Evolutionary conservation across 2,329 filamentous ascomycete species (phyloP).

Genomic region (Aureobasidium mangrovei): DNA sequence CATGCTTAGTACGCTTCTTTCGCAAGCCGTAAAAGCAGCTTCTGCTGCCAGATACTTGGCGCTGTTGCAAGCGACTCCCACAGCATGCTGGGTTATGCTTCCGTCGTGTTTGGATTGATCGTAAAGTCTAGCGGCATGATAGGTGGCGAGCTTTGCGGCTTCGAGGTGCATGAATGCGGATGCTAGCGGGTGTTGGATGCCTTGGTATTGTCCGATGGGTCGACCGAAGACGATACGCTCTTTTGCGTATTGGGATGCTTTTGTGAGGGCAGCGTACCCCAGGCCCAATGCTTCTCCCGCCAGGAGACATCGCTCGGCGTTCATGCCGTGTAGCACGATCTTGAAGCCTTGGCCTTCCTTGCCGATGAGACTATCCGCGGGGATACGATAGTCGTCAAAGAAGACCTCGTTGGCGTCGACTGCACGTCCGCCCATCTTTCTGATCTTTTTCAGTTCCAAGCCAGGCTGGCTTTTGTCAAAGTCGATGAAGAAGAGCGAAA

Average conservation of each 20-base stretch:
- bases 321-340: conserved; percentile 65
- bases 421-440: conserved; percentile 77
- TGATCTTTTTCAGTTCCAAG: conserved; percentile 61
- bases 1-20: conserved; percentile 48
- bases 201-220: conserved; percentile 58
- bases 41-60: conserved; percentile 53
- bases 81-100: conserved; percentile 35
- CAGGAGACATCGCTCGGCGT: conserved; percentile 67
- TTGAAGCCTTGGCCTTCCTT: conserved; percentile 69
- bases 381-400: conserved; percentile 68
- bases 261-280: conserved; percentile 34
- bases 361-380: conserved; percentile 57
- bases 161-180: conserved; percentile 56
- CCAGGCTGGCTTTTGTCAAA: conserved; percentile 53
- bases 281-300: conserved; percentile 43
- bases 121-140: conserved; percentile 51
- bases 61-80: conserved; percentile 48
- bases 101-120: conserved; percentile 38
- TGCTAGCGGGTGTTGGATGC: conserved; percentile 56
- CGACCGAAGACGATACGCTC: conserved; percentile 58
- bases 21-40: conserved; percentile 52
- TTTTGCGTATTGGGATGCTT: conserved; percentile 55
- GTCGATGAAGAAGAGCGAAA: conserved; percentile 75
- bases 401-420: conserved; percentile 84
- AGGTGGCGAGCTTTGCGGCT: conserved; percentile 52